phyloP scores from a whole-genome alignment of 495 filamentous ascomycete genomes.

The Neurospora sp. region DNA sequence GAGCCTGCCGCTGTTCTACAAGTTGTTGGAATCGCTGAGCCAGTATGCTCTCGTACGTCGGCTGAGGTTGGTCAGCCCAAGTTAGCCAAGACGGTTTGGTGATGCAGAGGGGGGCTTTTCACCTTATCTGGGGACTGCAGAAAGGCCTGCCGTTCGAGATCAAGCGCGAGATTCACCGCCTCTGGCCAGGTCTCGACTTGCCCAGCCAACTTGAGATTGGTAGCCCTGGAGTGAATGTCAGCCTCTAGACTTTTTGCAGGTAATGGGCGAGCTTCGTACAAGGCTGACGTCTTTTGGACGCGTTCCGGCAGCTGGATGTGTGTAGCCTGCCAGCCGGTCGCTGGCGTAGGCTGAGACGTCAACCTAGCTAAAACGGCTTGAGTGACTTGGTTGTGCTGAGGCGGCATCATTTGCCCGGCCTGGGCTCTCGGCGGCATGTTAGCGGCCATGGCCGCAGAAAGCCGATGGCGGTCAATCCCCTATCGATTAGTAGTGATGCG shows the following conservation, averaged over 20 bases:
- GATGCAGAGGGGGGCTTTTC: constrained; percentile 1
- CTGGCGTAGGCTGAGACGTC: constrained; percentile 13
- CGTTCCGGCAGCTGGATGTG: constrained; percentile 18
- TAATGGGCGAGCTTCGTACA: constrained; percentile 19
- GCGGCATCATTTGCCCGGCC: constrained; percentile 25
- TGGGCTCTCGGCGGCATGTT: constrained; percentile 35
- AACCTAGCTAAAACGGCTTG: constrained; percentile 2
- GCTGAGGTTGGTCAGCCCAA: constrained; percentile 15
- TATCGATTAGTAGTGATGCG: neutral
- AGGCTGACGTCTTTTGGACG: constrained; percentile 21
- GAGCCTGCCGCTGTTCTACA: constrained; percentile 31
- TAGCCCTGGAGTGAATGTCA: neutral
- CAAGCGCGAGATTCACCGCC: constrained; percentile 21
- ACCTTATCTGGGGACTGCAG: constrained; percentile 33
- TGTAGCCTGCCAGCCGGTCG: constrained; percentile 24
- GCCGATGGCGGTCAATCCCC: constrained; percentile 8
- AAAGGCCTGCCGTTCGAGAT: constrained; percentile 35
- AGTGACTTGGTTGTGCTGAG: constrained; percentile 9
- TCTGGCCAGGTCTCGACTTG: constrained; percentile 13
- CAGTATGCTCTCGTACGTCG: constrained; percentile 28
- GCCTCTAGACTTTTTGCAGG: neutral
- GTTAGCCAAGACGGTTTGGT: constrained; percentile 7
- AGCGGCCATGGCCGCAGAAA: constrained; percentile 37
- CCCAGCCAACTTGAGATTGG: neutral
- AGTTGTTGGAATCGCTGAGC: constrained; percentile 19